Evolutionary conservation across 2,329 filamentous ascomycete species (phyloP).

Genomic region (Paecilomyces variotii): DNA sequence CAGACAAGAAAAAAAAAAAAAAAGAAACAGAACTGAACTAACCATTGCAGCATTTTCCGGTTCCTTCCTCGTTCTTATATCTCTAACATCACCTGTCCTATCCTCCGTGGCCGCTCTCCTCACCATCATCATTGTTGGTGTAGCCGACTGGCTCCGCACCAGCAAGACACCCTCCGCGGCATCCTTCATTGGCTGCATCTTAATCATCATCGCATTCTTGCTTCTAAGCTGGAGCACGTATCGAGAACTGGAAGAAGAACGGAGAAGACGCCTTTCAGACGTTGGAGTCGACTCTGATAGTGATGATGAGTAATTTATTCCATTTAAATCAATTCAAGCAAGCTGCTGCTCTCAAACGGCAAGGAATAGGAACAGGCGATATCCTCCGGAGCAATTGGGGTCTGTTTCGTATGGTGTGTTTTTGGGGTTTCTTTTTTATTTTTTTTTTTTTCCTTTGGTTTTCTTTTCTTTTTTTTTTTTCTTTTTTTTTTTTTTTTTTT

Average conservation of each 20-base stretch:
- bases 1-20: background rate
- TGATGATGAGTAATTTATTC: constrained; percentile 27
- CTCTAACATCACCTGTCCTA: constrained; percentile 82
- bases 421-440: too few relatives aligned
- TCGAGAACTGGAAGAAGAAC: constrained; percentile 82
- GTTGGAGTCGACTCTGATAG: constrained; percentile 36
- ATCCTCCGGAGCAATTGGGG: too few relatives aligned
- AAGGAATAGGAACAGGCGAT: too few relatives aligned
- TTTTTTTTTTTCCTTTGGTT: too few relatives aligned
- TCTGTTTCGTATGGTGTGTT: too few relatives aligned
- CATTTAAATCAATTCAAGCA: background rate
- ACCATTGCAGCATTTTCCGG: constrained; percentile 64
- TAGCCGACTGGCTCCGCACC: constrained; percentile 82
- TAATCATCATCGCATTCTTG: constrained; percentile 85
- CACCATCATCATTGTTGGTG: constrained; percentile 92
- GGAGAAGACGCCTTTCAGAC: constrained; percentile 47
- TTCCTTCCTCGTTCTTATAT: constrained; percentile 86
- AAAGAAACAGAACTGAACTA: constrained; percentile 4
- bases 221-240: constrained; percentile 87
- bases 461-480: too few relatives aligned
- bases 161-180: constrained; percentile 67
- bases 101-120: constrained; percentile 86
- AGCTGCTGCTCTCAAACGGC: too few relatives aligned
- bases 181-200: constrained; percentile 69
- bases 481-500: too few relatives aligned